Evolutionary conservation across 2,329 filamentous ascomycete species (phyloP), one percentile per base, ranked within the genome.

Genomic region (Neopestalotiopsis sp.): DNA sequence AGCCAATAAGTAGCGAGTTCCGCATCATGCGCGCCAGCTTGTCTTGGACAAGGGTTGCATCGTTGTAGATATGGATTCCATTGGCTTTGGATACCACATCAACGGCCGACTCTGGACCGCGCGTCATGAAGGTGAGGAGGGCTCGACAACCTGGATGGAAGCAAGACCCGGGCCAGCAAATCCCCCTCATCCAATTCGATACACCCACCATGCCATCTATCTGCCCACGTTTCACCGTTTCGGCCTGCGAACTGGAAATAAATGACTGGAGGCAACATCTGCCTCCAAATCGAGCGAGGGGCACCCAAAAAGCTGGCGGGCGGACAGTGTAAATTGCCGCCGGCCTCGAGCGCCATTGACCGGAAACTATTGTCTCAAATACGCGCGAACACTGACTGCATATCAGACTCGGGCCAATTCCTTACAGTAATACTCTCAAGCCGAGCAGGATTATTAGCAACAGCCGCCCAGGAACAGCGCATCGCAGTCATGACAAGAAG

Each of bases 141-240:
- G 34, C 34, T 38, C 34, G 10, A 38, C 34, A 38, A 38, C 34
- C 65, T 17, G 58, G 53, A 32, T n/a, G 65, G 65, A 45, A 67
- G 30, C 40, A 66, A 66, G 56, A 45, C 45, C 64, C 64, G 42
- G 56, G 32, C 57, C 64, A 49, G 49, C 64, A 67, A 32, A 64
- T 67, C 70, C 71, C 69, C 68, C 69, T 62, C 59, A 40, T 38
- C 34, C 34, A 38, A 38, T 34, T 34, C 59, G 45, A 68, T 69
- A 68, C 73, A 69, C 70, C 71, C 74, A 74, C 69, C 69, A 70
- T 69, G 66, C 73, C 73, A 73, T 70, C 74, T 74, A 68, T 67
- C 69, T 68, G 72, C 71, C 70, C 73, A 73, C 73, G 74, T 77
- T 77, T 77, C 76, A 76, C 74, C 69, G 73, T 74, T 73, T 74